Evolutionary conservation across 192 early-diverging fungal genomes (phyloP), one percentile per base, ranked within the genome.

Genomic region (Borealophlyctis nickersoniae): DNA sequence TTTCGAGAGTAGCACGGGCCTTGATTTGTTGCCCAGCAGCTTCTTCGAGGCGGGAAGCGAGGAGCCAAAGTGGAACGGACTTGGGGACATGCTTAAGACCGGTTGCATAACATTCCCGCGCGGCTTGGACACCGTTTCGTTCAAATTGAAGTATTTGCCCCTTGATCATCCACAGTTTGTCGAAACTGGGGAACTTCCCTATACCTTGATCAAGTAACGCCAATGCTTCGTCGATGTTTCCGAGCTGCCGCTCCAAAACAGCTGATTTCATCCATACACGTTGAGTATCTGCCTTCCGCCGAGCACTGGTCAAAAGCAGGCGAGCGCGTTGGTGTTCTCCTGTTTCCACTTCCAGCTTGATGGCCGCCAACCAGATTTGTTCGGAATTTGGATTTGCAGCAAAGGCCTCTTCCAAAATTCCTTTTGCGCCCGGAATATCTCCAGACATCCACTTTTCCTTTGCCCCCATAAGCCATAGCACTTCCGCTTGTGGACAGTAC

Each of bases 191-290:
- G 62, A 91, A 99, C 55, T 76, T 73, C 7, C 56, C 64, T 16
- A 92, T 63, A 1, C 79, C 95, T 61, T 86, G 66, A 4, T 86
- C 76, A 14, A 91, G 67, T 4, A 96, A 61, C 19, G 74, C 59
- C 30, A 94, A 65, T 9, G 95, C 95, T 49, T 73, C 79, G 4
- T 78, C 68, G n/a, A 73, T 65, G 33, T 87, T 73, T 5, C 77
- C 81, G 34, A 92, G 67, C 62, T 93, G 87, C 26, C 95, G 77
- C 66, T 97, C 89, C 29, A 99, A 75, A 26, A 90, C 86, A 0
- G 86, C 91, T 3, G 89, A 88, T 63, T 99, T 99, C 90, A 99
- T 93, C 94, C 95, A 99, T 0, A 99, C 92, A 7, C 81, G 61
- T 35, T 87, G 75, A 0, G 92, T 92, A 55, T 88, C 87, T 4